Evolutionary conservation across 371 early-diverging fungal species (phyloP), one percentile per base, ranked within the genome.

Genomic region (Rhizopus arrhizus): DNA sequence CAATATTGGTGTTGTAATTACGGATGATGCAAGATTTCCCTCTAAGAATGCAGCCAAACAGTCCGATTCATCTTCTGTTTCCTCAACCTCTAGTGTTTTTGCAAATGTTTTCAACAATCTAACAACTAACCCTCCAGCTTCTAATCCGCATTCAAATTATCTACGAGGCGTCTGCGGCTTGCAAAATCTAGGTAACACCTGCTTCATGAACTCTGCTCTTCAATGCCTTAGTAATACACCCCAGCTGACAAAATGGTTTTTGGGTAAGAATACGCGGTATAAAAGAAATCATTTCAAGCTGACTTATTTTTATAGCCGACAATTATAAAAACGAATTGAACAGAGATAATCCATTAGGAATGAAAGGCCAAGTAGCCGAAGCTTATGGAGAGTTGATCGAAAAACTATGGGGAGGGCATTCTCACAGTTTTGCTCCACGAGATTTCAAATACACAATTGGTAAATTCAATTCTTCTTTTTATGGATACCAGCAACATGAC

Each of bases 191-290:
- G 95, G 95, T 29, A 95, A 95, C 66, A 95, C 94, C 0, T 95
- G 95, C 70, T 95, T 90, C 68, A 92, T 95, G 92, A 92, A 91
- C 73, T 84, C 89, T 6, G 89, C 88, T 0, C 62, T 95, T 3
- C 95, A 95, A 68, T 92, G 92, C 64, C 73, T 95, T 31, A 81
- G 85, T 59, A 86, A 87, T 57, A 88, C 88, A 15, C 69, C 73
- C 1, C 79, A 79, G 47, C 73, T 95, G 33, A 88, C 87, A 0
- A 77, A 75, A 12, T 92, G 85, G 72, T 85, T 85, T 45, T 53
- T 84, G 53, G 56, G 62, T 65, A 59, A 42, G 53, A 13, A 10
- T 40, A 2, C 12, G 40, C 12, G 8, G 12, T 40, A 40, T 0
- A 12, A 40, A 40, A 40, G 40, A 12, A 12, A 12, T 12, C 10